Percentiles rank a stretch among this genome's conserved stretches.
phyloP scores from a whole-genome alignment of 768 basidiomycete species.

The Amanita exitialis region DNA sequence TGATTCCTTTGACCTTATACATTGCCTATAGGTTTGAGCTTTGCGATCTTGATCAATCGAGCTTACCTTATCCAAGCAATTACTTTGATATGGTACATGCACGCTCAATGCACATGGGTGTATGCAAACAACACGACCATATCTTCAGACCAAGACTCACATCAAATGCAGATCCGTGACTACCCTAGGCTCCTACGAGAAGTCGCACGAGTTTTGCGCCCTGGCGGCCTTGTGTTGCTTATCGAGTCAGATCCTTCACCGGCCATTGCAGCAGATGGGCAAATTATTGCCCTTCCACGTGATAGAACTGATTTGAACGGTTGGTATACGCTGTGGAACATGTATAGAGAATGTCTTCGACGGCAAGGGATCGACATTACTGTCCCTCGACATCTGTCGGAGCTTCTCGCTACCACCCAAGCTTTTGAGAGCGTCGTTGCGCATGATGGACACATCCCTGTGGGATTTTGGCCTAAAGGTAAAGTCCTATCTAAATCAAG shows the following conservation, averaged over 20 bases:
- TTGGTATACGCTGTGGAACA: constrained; percentile 58
- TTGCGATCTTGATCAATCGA: constrained; percentile 52
- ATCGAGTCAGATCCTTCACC: constrained; percentile 53
- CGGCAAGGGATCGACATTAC: constrained; percentile 44
- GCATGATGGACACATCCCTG: constrained; percentile 51
- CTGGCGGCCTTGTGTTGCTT: constrained; percentile 59
- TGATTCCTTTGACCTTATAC: constrained; percentile 2
- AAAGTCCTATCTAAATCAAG: constrained; percentile 4
- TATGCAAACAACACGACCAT: constrained; percentile 21
- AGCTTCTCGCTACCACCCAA: constrained; percentile 35
- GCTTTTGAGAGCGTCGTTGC: constrained; percentile 48
- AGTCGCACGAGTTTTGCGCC: constrained; percentile 55
- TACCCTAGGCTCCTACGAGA: constrained; percentile 53
- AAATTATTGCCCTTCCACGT: neutral
- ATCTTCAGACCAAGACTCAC: neutral
- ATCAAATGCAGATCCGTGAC: constrained; percentile 40
- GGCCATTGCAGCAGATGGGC: constrained; percentile 17
- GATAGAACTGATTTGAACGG: constrained; percentile 31
- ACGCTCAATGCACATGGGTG: constrained; percentile 58
- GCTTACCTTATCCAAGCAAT: constrained; percentile 51
- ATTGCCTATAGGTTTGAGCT: constrained; percentile 48
- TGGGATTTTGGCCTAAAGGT: constrained; percentile 66
- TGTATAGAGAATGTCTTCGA: constrained; percentile 44
- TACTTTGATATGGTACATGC: constrained; percentile 66
- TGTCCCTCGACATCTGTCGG: constrained; percentile 45